A percentile compares a stretch with the other conserved stretches of the same genome.
Conservation (phyloP, 129 eudicot genomes). For the Flaveria sonorensis region DNA sequence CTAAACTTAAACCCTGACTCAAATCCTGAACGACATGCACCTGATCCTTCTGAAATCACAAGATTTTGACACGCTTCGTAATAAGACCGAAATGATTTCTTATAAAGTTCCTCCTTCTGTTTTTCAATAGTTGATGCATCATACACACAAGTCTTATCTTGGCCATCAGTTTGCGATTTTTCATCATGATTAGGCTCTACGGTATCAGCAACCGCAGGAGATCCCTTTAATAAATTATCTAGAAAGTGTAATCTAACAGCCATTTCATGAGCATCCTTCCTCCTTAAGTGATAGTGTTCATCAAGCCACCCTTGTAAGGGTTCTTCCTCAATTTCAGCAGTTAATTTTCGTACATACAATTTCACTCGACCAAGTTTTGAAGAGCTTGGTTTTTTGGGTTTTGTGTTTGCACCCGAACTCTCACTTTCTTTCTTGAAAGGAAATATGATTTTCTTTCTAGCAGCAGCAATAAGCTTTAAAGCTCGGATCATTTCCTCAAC, state of each 20-base stretch:
- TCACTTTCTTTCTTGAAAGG: conserved; percentile 50
- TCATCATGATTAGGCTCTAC: conserved; percentile 42
- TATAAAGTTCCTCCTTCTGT: conserved; percentile 67
- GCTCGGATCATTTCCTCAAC: conserved; percentile 90
- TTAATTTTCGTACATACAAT: conserved; percentile 68
- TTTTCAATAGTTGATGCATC: conserved; percentile 60
- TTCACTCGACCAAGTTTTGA: conserved; percentile 72
- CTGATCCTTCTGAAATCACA: conserved; percentile 73
- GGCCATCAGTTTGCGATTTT: conserved; percentile 45
- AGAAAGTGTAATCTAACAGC: conserved; percentile 79
- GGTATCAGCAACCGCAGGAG: conserved; percentile 42
- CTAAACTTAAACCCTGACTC: conserved; percentile 82
- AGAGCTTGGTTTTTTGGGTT: conserved; percentile 64
- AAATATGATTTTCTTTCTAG: conserved; percentile 55
- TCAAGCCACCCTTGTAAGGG: conserved; percentile 98
- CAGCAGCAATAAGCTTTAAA: conserved; percentile 71
- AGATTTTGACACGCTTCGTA: conserved; percentile 70
- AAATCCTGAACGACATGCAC: conserved; percentile 78
- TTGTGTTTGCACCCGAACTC: conserved; percentile 32
- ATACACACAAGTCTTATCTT: conserved; percentile 50
- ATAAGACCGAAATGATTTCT: conserved; percentile 73
- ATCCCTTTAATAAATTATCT: conserved; percentile 55
- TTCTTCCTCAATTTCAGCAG: conserved; percentile 90
- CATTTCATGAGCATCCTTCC: conserved; percentile 78
- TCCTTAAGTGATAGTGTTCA: conserved; percentile 77